Conservation (phyloP, 768 basidiomycete species). For the Tulasnella sp. region DNA sequence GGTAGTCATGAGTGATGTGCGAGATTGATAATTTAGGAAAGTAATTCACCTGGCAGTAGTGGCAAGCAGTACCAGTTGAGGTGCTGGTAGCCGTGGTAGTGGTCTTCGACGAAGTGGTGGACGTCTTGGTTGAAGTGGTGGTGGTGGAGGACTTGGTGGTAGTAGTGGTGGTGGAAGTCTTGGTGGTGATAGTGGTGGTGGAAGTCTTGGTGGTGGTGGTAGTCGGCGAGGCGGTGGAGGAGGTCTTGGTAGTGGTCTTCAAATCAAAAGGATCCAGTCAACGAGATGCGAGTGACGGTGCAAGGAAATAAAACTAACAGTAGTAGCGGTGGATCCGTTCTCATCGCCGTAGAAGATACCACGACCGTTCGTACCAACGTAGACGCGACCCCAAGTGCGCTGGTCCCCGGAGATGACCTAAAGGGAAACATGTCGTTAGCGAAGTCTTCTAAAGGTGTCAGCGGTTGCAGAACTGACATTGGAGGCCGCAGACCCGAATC, state of each 20-base stretch:
- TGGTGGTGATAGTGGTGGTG: background rate
- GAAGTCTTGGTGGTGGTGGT: background rate
- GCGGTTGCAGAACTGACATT: background rate
- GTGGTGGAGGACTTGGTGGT: background rate
- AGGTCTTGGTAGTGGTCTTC: background rate
- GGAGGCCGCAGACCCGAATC: conserved; percentile 5
- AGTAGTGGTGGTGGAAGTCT: background rate
- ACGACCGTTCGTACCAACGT: conserved; percentile 14
- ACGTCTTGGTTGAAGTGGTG: background rate
- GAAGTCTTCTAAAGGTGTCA: background rate
- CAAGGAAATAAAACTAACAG: background rate
- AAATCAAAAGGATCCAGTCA: background rate
- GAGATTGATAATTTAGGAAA: background rate
- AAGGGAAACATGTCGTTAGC: background rate
- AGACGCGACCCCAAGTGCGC: conserved; percentile 9
- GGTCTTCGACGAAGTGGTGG: background rate
- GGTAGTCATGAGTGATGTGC: background rate
- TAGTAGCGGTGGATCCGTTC: background rate
- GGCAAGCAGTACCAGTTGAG: background rate
- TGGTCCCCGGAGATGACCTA: conserved; percentile 3
- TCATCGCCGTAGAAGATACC: conserved; percentile 15
- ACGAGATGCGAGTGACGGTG: background rate
- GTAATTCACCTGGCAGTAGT: background rate
- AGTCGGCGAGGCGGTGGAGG: background rate
- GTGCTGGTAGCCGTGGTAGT: background rate